A percentile compares a stretch with the other conserved stretches of the same genome.
phyloP scores from a whole-genome alignment of 78 protist genomes.

The Mantamonas sphyraenae region DNA sequence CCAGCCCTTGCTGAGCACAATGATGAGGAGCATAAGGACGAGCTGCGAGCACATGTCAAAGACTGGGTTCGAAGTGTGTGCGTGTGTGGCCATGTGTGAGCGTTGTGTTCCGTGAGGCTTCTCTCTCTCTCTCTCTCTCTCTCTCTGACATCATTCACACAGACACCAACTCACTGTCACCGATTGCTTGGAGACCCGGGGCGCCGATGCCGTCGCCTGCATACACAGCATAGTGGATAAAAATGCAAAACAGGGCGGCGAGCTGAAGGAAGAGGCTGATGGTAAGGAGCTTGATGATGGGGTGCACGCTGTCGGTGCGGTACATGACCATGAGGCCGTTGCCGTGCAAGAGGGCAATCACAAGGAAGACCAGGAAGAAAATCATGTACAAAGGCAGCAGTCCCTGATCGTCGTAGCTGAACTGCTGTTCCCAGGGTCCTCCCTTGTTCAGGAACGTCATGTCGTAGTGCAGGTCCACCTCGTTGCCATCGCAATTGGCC shows the following conservation, averaged over 20 bases:
- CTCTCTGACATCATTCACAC: neutral
- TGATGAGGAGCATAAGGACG: slow-evolving; percentile 29
- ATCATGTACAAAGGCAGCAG: slow-evolving; percentile 35
- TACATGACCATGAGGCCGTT: too few species aligned
- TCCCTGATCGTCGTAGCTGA: slow-evolving; percentile 48
- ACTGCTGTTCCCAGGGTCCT: slow-evolving; percentile 2
- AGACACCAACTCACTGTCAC: slow-evolving; percentile 11
- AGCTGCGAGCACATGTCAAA: slow-evolving; percentile 41
- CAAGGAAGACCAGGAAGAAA: slow-evolving; percentile 36
- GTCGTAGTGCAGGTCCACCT: neutral
- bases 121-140: too few species aligned
- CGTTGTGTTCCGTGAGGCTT: too few species aligned
- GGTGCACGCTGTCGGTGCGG: too few species aligned
- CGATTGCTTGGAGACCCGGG: slow-evolving; percentile 33
- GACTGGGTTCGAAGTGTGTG: slow-evolving; percentile 5
- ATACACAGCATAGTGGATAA: slow-evolving; percentile 38
- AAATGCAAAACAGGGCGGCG: slow-evolving; percentile 17
- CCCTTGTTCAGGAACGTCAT: slow-evolving; percentile 21
- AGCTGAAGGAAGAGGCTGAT: slow-evolving; percentile 9
- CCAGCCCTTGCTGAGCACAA: slow-evolving; percentile 49
- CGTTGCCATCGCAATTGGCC: slow-evolving; percentile 22
- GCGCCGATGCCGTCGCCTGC: slow-evolving; percentile 46
- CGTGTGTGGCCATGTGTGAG: too few species aligned
- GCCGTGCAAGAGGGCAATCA: slow-evolving; percentile 5
- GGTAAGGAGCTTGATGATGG: neutral